These are phyloP conservation scores for Clarireedia sp. DNA, from an alignment of 2,329 filamentous ascomycete species.

Conservation along the genomic window DNA sequence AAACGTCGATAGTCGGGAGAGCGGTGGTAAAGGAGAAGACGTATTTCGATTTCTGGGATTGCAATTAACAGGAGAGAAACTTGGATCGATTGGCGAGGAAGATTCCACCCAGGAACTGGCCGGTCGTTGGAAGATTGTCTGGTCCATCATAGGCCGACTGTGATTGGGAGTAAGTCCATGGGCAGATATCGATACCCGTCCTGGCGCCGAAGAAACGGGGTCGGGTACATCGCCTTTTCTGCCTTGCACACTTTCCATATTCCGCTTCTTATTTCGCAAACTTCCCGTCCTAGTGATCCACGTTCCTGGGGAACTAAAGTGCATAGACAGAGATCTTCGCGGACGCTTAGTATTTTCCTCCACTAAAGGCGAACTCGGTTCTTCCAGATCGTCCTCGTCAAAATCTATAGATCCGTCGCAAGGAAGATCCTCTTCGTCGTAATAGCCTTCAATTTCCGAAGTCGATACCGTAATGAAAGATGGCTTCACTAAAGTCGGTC, in stretches of 20 bases:
- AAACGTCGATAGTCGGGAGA: conserved; percentile 46
- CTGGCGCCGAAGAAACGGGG: conserved; percentile 33
- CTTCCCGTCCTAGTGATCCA: conserved; percentile 52
- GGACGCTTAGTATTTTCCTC: conserved; percentile 31
- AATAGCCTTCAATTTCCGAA: conserved; percentile 9
- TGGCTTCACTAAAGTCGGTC: conserved; percentile 28
- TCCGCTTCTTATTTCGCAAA: conserved; percentile 47
- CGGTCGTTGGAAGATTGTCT: conserved; percentile 19
- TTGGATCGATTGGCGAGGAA: conserved; percentile 20
- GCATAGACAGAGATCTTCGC: conserved; percentile 50
- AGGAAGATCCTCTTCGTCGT: conserved; percentile 22
- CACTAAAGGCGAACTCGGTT: background rate
- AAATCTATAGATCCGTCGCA: conserved; percentile 20
- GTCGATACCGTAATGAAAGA: conserved; percentile 19
- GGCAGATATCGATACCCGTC: conserved; percentile 21
- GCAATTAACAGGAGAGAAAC: conserved; percentile 18
- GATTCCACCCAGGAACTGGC: conserved; percentile 13
- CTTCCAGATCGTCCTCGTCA: background rate
- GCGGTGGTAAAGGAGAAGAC: conserved; percentile 49
- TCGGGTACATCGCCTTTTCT: conserved; percentile 48
- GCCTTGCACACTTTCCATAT: conserved; percentile 35
- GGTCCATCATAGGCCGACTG: conserved; percentile 20
- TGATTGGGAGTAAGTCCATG: conserved; percentile 17
- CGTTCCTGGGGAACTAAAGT: conserved; percentile 47
- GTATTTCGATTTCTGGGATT: conserved; percentile 32